phyloP scores from a whole-genome alignment of 345 rosid species.

The Citrus australasica region DNA sequence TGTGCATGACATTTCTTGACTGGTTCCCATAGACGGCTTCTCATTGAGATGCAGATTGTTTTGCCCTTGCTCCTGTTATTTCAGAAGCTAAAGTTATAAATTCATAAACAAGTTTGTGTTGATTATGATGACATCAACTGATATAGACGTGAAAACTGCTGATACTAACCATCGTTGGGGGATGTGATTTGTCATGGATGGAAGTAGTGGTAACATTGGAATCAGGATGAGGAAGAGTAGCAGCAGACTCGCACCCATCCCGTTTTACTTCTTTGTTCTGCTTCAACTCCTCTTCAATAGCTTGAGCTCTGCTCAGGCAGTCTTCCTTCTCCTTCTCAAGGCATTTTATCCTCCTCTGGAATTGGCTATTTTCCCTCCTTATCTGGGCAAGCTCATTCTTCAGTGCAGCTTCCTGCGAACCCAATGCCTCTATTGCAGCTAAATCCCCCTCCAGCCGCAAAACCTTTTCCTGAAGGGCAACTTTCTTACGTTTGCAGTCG shows the following conservation, averaged over 20 bases:
- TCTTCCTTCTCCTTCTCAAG: constrained; percentile 57
- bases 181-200: constrained; percentile 15
- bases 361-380: constrained; percentile 45
- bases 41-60: not conserved
- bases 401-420: constrained; percentile 45
- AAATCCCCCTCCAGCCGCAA: constrained; percentile 62
- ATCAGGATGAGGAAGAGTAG: constrained; percentile 13
- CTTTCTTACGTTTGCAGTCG: constrained; percentile 41
- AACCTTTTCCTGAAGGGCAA: constrained; percentile 60
- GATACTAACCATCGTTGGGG: constrained; percentile 29
- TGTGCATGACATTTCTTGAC: not conserved
- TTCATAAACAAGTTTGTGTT: not conserved
- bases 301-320: constrained; percentile 29
- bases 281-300: constrained; percentile 27
- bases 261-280: constrained; percentile 21
- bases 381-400: constrained; percentile 59
- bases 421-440: constrained; percentile 59
- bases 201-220: constrained; percentile 3
- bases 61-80: constrained; percentile 19
- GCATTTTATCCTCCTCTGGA: constrained; percentile 45
- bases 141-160: not conserved
- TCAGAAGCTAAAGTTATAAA: constrained; percentile 4
- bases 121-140: not conserved
- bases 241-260: constrained; percentile 13
- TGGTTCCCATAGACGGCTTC: constrained; percentile 4